A percentile compares a stretch with the other conserved stretches of the same genome.
Evolutionary conservation across 2,329 filamentous ascomycete genomes (phyloP).

Genomic region (Periconia sp.): DNA sequence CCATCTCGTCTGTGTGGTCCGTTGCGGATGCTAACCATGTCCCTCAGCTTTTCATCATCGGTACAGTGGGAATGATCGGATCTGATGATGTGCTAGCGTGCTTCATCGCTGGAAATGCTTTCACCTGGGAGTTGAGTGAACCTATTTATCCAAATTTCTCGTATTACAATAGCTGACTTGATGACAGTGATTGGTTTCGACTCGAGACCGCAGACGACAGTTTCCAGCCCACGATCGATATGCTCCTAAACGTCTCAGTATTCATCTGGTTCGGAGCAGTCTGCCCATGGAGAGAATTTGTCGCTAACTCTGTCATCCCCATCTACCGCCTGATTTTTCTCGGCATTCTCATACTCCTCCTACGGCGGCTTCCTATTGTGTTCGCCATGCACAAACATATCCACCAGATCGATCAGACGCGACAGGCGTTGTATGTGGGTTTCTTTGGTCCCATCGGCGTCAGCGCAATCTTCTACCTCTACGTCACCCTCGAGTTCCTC

Average conservation of each 20-base stretch:
- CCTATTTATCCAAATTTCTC: too few species aligned
- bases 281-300: constrained; percentile 76
- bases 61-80: constrained; percentile 83
- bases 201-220: constrained; percentile 86
- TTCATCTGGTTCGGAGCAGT: constrained; percentile 89
- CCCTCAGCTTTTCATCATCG: constrained; percentile 74
- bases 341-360: constrained; percentile 73
- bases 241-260: constrained; percentile 85
- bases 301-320: constrained; percentile 68
- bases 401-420: constrained; percentile 72
- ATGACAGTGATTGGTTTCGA: constrained; percentile 76
- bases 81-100: constrained; percentile 89
- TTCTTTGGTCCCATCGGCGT: constrained; percentile 95
- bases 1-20: background rate
- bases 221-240: constrained; percentile 91
- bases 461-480: constrained; percentile 87
- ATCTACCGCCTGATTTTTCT: constrained; percentile 72
- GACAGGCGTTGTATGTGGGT: constrained; percentile 81
- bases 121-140: constrained; percentile 73
- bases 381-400: constrained; percentile 73
- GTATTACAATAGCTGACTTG: constrained; percentile 11
- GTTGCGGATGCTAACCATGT: background rate
- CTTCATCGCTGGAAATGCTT: constrained; percentile 87
- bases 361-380: constrained; percentile 77
- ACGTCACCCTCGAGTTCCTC: constrained; percentile 77